Percentiles rank a stretch among this genome's conserved stretches.
These are phyloP conservation scores for Phytophthora chlamydospora DNA, from an alignment of 352 stramenopile genomes.

Conservation along the genomic window DNA sequence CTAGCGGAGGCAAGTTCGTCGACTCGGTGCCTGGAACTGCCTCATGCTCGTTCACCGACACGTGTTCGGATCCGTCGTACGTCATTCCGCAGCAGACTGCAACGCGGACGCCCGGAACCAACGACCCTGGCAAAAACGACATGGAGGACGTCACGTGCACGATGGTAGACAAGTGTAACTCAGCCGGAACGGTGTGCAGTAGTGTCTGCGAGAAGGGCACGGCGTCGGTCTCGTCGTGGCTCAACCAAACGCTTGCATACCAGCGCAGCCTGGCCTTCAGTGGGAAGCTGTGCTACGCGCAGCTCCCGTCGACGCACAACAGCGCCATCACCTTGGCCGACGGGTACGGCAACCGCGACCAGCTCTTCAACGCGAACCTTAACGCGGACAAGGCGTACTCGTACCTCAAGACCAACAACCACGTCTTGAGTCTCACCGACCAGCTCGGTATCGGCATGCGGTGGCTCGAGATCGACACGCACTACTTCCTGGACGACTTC, in stretches of 20 bases:
- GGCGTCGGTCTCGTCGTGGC: slow-evolving; percentile 40
- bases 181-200: slow-evolving; percentile 43
- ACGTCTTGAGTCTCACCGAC: slow-evolving; percentile 62
- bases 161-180: slow-evolving; percentile 46
- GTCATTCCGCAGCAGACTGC: slow-evolving; percentile 38
- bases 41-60: slow-evolving; percentile 42
- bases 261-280: slow-evolving; percentile 51
- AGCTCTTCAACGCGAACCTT: slow-evolving; percentile 60
- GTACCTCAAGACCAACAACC: slow-evolving; percentile 74
- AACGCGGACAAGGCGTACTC: slow-evolving; percentile 47
- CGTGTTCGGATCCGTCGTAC: slow-evolving; percentile 41
- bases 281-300: slow-evolving; percentile 49
- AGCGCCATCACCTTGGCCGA: slow-evolving; percentile 60
- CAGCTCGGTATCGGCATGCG: slow-evolving; percentile 65
- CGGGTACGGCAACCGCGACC: slow-evolving; percentile 63
- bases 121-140: slow-evolving; percentile 48
- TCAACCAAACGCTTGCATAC: slow-evolving; percentile 50
- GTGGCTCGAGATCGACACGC: slow-evolving; percentile 67
- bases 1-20: slow-evolving; percentile 39
- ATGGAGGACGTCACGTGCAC: slow-evolving; percentile 42
- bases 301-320: slow-evolving; percentile 65
- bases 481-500: slow-evolving; percentile 67
- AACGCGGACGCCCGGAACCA: slow-evolving; percentile 39
- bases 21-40: slow-evolving; percentile 41
- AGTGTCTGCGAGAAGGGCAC: slow-evolving; percentile 52